phyloP scores from a whole-genome alignment of 176 grass and related monocot species.

The Bonia amplexicaulis region DNA sequence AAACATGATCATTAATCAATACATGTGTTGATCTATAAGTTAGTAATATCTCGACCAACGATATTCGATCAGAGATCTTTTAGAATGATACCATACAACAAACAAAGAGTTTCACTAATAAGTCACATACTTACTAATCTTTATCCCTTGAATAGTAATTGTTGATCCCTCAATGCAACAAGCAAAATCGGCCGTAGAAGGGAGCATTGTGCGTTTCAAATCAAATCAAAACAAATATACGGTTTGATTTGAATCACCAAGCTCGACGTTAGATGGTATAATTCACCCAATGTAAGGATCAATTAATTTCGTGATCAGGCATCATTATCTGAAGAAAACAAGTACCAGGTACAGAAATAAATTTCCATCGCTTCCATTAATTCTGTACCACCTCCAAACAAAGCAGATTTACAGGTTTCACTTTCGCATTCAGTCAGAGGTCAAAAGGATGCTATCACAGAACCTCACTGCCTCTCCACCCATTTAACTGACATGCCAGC shows the following conservation, averaged over 20 bases:
- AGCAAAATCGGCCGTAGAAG: background rate
- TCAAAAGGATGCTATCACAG: background rate
- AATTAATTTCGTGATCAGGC: background rate
- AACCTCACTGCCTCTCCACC: background rate
- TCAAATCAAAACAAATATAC: background rate
- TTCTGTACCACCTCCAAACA: background rate
- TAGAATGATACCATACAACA: too few relatives aligned
- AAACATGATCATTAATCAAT: too few relatives aligned
- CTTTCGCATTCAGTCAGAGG: background rate
- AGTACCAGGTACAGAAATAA: constrained; percentile 15
- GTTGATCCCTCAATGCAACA: background rate
- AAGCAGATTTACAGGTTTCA: background rate
- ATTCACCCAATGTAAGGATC: background rate
- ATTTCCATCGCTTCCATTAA: background rate
- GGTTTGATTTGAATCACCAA: background rate
- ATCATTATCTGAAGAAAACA: constrained; percentile 1
- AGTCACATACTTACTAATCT: too few relatives aligned
- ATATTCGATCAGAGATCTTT: too few relatives aligned
- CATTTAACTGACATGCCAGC: background rate
- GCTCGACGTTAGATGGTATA: background rate
- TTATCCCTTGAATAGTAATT: too few relatives aligned
- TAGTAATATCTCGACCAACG: too few relatives aligned
- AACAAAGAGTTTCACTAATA: too few relatives aligned
- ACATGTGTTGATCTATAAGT: too few relatives aligned
- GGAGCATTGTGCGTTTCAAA: background rate